Percentiles rank a stretch among this genome's conserved stretches.
phyloP scores from a whole-genome alignment of 2,329 filamentous ascomycete genomes.

The Fusarium pseudograminearum region DNA sequence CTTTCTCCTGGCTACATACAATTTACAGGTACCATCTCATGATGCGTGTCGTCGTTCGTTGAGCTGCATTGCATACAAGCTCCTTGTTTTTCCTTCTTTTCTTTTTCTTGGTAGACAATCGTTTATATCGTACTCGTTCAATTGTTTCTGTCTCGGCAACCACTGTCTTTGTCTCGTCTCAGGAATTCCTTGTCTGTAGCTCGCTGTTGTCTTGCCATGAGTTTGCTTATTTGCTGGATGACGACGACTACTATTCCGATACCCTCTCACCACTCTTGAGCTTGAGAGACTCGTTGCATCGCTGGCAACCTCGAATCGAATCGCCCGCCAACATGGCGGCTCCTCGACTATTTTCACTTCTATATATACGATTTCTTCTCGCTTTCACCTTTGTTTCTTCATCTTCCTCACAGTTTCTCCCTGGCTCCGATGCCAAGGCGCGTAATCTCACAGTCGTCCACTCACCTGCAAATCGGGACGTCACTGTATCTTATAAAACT shows the following conservation, averaged over 20 bases:
- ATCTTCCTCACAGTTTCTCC: constrained; percentile 52
- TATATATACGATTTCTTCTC: constrained; percentile 33
- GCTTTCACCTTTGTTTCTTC: constrained; percentile 30
- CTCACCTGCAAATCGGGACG: constrained; percentile 71
- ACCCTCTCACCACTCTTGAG: constrained; percentile 33
- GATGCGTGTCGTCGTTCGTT: constrained; percentile 30
- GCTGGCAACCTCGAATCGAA: constrained; percentile 1
- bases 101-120: constrained; percentile 4
- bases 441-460: constrained; percentile 66
- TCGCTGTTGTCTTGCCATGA: constrained; percentile 24
- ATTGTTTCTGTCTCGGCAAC: constrained; percentile 23
- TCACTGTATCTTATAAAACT: constrained; percentile 76
- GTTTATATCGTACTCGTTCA: constrained; percentile 7
- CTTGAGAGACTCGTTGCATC: constrained; percentile 6
- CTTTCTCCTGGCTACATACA: constrained; percentile 24
- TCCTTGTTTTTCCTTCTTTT: neutral
- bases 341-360: constrained; percentile 17
- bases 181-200: constrained; percentile 18
- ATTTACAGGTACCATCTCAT: constrained; percentile 16
- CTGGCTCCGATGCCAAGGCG: constrained; percentile 44
- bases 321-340: constrained; percentile 28
- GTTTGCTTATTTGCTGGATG: constrained; percentile 38
- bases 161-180: constrained; percentile 16
- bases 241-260: constrained; percentile 35
- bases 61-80: neutral